A percentile compares a stretch with the other conserved stretches of the same genome.
phyloP scores from a whole-genome alignment of 2,329 filamentous ascomycete species.

The Fusarium temperatum region DNA sequence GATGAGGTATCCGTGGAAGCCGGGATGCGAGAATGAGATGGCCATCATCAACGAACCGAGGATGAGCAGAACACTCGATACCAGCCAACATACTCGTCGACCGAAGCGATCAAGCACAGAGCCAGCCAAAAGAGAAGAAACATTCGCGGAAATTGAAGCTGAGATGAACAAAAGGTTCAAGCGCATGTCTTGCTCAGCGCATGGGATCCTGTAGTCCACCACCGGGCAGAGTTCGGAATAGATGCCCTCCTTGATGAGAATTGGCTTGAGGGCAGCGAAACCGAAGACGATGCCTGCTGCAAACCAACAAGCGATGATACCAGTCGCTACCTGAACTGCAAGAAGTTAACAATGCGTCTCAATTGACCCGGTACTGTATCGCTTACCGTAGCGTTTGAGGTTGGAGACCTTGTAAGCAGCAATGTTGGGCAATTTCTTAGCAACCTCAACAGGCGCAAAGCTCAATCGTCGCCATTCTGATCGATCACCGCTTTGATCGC shows the following conservation, averaged over 20 bases:
- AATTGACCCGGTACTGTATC: fast-evolving
- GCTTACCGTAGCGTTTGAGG: slow-evolving; percentile 39
- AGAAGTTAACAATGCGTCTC: not conserved
- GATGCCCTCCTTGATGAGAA: slow-evolving; percentile 77
- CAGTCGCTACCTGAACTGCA: slow-evolving; percentile 73
- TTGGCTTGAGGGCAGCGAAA: slow-evolving; percentile 83
- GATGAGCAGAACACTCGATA: slow-evolving; percentile 74
- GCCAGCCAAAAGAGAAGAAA: slow-evolving; percentile 83
- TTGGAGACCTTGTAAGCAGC: slow-evolving; percentile 46
- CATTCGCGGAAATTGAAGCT: slow-evolving; percentile 86
- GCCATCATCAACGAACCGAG: slow-evolving; percentile 77
- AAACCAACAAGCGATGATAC: slow-evolving; percentile 77
- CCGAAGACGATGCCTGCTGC: slow-evolving; percentile 83
- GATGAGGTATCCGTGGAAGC: slow-evolving; percentile 76
- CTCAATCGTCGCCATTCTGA: slow-evolving; percentile 43
- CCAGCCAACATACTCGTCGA: slow-evolving; percentile 76
- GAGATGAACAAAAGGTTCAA: slow-evolving; percentile 92
- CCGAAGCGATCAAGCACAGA: slow-evolving; percentile 84
- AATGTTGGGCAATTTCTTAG: slow-evolving; percentile 39
- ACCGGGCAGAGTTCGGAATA: slow-evolving; percentile 69
- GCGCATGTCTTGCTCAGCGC: slow-evolving; percentile 60
- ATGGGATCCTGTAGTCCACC: slow-evolving; percentile 49
- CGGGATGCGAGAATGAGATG: slow-evolving; percentile 67
- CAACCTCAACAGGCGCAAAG: slow-evolving; percentile 41
- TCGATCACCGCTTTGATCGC: slow-evolving; percentile 9